Evolutionary conservation across 2,329 filamentous ascomycete genomes (phyloP).

Genomic region (Sclerotiophoma versabilis): DNA sequence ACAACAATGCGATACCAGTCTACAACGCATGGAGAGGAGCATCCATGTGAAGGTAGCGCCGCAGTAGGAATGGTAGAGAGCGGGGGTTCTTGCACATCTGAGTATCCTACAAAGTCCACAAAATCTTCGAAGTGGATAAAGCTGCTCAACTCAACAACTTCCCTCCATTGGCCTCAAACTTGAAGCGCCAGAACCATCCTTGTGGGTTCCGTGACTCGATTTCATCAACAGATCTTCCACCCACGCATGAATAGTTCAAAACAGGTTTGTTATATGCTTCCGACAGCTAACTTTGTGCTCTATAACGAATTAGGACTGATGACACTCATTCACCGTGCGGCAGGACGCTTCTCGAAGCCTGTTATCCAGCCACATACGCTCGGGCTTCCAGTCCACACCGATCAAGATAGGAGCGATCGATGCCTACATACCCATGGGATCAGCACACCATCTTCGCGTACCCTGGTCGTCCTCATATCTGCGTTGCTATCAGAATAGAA

Average conservation of each 20-base stretch:
- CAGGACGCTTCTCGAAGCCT: neutral
- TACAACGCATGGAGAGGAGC: neutral
- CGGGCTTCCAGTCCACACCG: neutral
- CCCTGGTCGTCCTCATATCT: neutral
- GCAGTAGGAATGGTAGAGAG: neutral
- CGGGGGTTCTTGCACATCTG: neutral
- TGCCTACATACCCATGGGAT: neutral
- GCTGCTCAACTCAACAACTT: neutral
- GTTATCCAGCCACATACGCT: neutral
- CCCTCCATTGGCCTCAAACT: neutral
- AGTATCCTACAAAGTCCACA: neutral
- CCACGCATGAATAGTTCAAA: neutral
- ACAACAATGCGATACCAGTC: neutral
- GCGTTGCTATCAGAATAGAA: neutral
- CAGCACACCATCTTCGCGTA: neutral
- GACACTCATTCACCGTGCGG: neutral
- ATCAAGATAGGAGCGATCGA: constrained; percentile 2
- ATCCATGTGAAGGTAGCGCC: neutral
- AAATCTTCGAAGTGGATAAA: neutral
- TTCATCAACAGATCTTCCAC: neutral
- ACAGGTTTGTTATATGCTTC: neutral
- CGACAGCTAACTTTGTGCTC: neutral
- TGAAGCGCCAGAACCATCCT: constrained; percentile 1
- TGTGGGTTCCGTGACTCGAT: neutral
- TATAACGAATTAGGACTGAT: neutral